Evolutionary conservation across 768 basidiomycete genomes (phyloP).

Genomic region (Lactarius deliciosus): DNA sequence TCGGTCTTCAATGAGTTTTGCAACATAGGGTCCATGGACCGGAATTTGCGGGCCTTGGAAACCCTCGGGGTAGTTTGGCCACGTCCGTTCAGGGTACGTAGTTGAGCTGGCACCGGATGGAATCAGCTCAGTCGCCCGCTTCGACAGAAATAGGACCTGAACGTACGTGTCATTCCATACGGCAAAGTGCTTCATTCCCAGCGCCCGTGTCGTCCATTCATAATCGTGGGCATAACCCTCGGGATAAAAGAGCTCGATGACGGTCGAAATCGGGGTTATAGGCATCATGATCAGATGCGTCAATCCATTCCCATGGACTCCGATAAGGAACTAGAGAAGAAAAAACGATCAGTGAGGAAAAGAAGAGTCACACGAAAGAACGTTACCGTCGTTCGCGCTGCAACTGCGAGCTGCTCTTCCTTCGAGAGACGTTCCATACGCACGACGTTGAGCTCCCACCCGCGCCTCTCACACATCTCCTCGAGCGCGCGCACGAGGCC

Average conservation of each 20-base stretch:
- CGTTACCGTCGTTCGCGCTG: conserved; percentile 67
- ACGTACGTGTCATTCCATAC: conserved; percentile 80
- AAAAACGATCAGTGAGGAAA: conserved; percentile 1
- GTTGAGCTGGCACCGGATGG: conserved; percentile 34
- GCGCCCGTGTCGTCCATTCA: conserved; percentile 72
- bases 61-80: conserved; percentile 73
- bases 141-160: background rate
- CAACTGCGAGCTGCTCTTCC: conserved; percentile 71
- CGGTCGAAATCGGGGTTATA: conserved; percentile 67
- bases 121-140: background rate
- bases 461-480: conserved; percentile 45
- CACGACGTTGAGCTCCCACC: conserved; percentile 63
- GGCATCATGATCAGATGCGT: conserved; percentile 88
- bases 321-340: conserved; percentile 24
- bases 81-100: conserved; percentile 50
- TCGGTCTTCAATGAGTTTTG: conserved; percentile 70
- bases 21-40: conserved; percentile 62
- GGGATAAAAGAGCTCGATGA: conserved; percentile 85
- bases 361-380: too few relatives aligned
- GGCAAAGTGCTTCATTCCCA: conserved; percentile 74
- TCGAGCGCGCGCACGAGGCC: conserved; percentile 51
- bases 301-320: conserved; percentile 63
- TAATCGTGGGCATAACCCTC: conserved; percentile 84
- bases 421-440: conserved; percentile 65
- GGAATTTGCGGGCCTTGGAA: conserved; percentile 83